Evolutionary conservation across 2,329 filamentous ascomycete genomes (phyloP).

Genomic region (Monosporascus sp.): DNA sequence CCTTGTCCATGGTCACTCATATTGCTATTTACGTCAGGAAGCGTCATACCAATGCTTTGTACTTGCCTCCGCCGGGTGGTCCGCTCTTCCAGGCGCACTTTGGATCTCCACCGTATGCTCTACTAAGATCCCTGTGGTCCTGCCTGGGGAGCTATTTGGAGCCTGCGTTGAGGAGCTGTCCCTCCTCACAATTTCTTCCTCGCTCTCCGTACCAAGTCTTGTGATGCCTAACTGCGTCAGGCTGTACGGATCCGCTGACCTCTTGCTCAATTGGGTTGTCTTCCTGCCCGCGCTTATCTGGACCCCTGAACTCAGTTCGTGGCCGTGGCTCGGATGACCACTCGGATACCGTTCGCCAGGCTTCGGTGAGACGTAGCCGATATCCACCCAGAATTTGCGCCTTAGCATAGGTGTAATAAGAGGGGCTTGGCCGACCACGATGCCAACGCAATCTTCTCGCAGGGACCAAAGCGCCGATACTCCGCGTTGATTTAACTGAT

Average conservation of each 20-base stretch:
- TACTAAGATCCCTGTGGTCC: neutral
- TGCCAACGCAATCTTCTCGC: slow-evolving; percentile 32
- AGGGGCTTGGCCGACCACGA: slow-evolving; percentile 31
- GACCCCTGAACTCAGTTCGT: slow-evolving; percentile 6
- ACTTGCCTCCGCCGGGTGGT: too few relatives aligned
- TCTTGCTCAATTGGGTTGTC: slow-evolving; percentile 1
- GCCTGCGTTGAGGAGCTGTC: neutral
- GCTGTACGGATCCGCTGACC: slow-evolving; percentile 14
- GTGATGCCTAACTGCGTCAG: slow-evolving; percentile 12
- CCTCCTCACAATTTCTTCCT: slow-evolving; percentile 2
- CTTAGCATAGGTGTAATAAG: slow-evolving; percentile 27
- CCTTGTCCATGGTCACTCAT: too few relatives aligned
- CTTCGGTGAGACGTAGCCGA: neutral
- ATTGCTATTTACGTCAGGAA: too few relatives aligned
- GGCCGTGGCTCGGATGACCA: slow-evolving; percentile 3
- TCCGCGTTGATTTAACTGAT: slow-evolving; percentile 26
- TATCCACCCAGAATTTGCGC: slow-evolving; percentile 19
- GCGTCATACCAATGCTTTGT: too few relatives aligned
- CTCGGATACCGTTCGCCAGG: too few relatives aligned
- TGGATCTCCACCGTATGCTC: slow-evolving; percentile 2
- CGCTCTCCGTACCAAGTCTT: slow-evolving; percentile 1
- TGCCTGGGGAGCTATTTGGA: neutral
- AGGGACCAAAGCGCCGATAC: slow-evolving; percentile 32
- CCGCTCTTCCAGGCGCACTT: neutral
- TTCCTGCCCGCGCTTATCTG: neutral